Evolutionary conservation across 495 filamentous ascomycete species (phyloP), one percentile per base, ranked within the genome.

Genomic region (Penicillium egyptiacum): DNA sequence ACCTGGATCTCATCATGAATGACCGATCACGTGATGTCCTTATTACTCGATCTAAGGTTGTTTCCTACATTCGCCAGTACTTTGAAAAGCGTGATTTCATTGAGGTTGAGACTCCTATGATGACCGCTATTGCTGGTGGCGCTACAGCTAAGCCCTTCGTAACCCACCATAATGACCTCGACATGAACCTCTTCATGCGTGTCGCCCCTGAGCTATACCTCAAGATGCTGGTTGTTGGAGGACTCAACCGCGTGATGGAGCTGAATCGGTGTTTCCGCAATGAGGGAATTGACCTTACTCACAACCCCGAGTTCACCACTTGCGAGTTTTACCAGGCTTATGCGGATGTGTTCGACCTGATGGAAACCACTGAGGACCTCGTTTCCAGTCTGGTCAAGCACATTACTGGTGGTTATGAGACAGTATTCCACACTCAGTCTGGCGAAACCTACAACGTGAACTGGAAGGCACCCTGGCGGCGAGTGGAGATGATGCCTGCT

Each of bases 241-340:
- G 94, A 0, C 6, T 39, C 0, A 4, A 39, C 11, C 19, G 73
- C 82, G 87, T 61, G 26, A 92, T 98, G 10, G 23, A 25, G 98
- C 94, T 72, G 94, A 99, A 66, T 81, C 98, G 88, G 3, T 87
- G 90, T 58, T 96, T 98, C 82, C 80, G 94, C 56, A 99, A 98
- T 63, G 94, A 99, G 71, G 92, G 90, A 52, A 89, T 95, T 65
- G 94, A 99, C 75, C 79, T 95, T 50, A 97, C 94, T 14, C 95
- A 99, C 80, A 99, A 99, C 77, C 94, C 94, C 2, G 94, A 99
- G 66, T 99, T 98, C 79, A 98, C 95, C 11, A 92, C 92, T 12
- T 92, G 88, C 67, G 95, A 99, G 72, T 97, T 97, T 79, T 99
- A 99, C 74, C 86, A 85, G 85, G 94, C 94, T 14, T 97, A 92